Evolutionary conservation across 192 early-diverging fungal genomes (phyloP), one percentile per base, ranked within the genome.

Genomic region (Gaertneriomyces semiglobifer): DNA sequence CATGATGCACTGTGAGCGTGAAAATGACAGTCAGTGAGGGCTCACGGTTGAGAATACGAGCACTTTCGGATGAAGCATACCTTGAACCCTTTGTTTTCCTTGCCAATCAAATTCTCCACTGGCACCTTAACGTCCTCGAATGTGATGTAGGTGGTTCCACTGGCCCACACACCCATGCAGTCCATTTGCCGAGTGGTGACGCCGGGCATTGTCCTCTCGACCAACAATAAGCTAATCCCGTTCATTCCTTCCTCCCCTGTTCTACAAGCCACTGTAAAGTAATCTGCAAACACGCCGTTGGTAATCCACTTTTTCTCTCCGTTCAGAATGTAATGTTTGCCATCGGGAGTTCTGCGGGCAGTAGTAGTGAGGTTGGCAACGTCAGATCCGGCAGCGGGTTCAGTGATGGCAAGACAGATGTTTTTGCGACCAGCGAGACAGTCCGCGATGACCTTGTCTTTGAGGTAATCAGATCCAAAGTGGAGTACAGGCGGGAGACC

Each of bases 51-150:
- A 38, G n/a, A 4, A 57, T 55, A 20, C 3, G 40, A 58, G 55
- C 50, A 5, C 50, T 14, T 33, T 33, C 25, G 25, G 25, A 33
- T 33, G 25, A 4, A 38, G 25, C 38, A 25, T 52, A 51, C 57
- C 76, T 91, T 91, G 86, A 93, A 93, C 0, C 90, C 92, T 53
- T 87, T 84, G 81, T 92, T 92, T 62, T 88, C 89, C 66, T 90
- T 80, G 44, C 92, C 92, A 73, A 93, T 89, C 68, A 93, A 58
- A 68, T 93, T 92, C 57, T 84, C 85, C 42, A 86, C 88, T 12
- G 92, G 91, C 2, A 94, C 92, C 71, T 89, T 88, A 60, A 94
- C 91, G 68, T 94, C 91, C 66, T 90, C 90, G 75, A 90, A 89
- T 4, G 88, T 86, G 46, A 91, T 79, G 62, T 89, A 92, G 12